Evolutionary conservation across 345 rosid species (phyloP), one percentile per base, ranked within the genome.

Genomic region (Salix arbutifolia): DNA sequence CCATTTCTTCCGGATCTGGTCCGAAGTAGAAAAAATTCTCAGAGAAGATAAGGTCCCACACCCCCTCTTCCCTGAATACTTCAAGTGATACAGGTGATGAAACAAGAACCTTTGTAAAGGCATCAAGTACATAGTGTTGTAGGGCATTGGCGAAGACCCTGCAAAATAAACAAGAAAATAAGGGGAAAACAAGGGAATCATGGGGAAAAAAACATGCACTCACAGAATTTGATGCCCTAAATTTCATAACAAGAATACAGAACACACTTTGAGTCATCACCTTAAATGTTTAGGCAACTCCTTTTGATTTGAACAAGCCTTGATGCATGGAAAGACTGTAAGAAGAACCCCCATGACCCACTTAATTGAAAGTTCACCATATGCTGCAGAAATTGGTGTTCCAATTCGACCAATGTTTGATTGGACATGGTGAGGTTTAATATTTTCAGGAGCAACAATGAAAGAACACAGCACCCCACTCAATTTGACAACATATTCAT

Each of bases 11-110:
- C 60, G 82, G 82, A 70, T 81, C 46, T 5, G 83, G 74, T 53
- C 79, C 86, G 74, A 83, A 88, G 83, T 89, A 88, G 86, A 90
- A 90, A 77, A 89, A 85, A 52, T 87, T 84, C 79, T 91, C 92
- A 25, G 95, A 91, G 85, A 91, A 91, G 61, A 91, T 75, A 78
- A 91, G 92, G 71, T 91, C 92, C 95, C 95, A 91, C 53, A 91
- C 69, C 26, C 92, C 88, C 74, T 88, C 92, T 75, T 85, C 89
- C 78, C 95, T 85, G 16, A 88, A 82, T 70, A 85, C 78, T 80
- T 88, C 90, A 68, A 91, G 83, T 31, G 82, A 79, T 53, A 17
- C 70, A 65, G 92, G 86, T 58, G 85, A 83, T 62, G 88, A 88
- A 82, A 79, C 87, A 83, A 90, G 88, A 83, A 88, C 76, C 82